Evolutionary conservation across 108 stramenopile genomes (phyloP).

Genomic region (Fistulifera solaris): DNA sequence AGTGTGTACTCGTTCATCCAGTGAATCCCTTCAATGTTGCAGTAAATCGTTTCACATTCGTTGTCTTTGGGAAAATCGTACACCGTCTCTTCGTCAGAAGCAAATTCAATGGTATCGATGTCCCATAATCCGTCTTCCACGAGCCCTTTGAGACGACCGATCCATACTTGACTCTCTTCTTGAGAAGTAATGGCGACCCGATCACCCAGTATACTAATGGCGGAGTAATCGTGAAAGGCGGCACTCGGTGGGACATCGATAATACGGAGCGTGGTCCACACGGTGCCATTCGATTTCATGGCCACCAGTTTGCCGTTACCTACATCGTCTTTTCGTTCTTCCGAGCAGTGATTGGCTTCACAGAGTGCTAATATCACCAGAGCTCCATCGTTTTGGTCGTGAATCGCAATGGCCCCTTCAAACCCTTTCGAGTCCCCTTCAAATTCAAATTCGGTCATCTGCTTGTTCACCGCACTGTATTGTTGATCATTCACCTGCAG

Average conservation of each 20-base stretch:
- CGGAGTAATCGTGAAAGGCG: constrained; percentile 59
- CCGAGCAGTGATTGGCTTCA: constrained; percentile 69
- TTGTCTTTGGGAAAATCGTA: constrained; percentile 49
- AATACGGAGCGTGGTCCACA: constrained; percentile 39
- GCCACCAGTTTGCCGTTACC: constrained; percentile 58
- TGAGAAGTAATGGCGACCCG: constrained; percentile 58
- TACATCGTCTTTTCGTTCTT: constrained; percentile 31
- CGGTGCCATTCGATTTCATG: constrained; percentile 36
- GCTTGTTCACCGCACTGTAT: constrained; percentile 1
- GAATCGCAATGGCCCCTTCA: constrained; percentile 54
- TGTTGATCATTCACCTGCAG: constrained; percentile 10
- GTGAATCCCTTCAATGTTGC: constrained; percentile 75
- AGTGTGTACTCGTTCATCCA: constrained; percentile 59
- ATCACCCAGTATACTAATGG: constrained; percentile 30
- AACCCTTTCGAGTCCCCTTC: constrained; percentile 59
- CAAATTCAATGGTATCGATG: constrained; percentile 33
- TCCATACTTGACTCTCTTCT: constrained; percentile 57
- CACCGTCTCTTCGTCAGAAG: constrained; percentile 15
- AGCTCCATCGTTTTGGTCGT: constrained; percentile 24
- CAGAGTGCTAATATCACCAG: constrained; percentile 57
- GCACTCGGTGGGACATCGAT: constrained; percentile 45
- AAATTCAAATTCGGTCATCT: constrained; percentile 37
- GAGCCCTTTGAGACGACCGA: constrained; percentile 32
- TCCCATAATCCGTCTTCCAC: constrained; percentile 35
- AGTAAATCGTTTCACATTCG: constrained; percentile 48